Evolutionary conservation across 2,329 filamentous ascomycete genomes (phyloP).

Genomic region (Verticillium klebahnii): DNA sequence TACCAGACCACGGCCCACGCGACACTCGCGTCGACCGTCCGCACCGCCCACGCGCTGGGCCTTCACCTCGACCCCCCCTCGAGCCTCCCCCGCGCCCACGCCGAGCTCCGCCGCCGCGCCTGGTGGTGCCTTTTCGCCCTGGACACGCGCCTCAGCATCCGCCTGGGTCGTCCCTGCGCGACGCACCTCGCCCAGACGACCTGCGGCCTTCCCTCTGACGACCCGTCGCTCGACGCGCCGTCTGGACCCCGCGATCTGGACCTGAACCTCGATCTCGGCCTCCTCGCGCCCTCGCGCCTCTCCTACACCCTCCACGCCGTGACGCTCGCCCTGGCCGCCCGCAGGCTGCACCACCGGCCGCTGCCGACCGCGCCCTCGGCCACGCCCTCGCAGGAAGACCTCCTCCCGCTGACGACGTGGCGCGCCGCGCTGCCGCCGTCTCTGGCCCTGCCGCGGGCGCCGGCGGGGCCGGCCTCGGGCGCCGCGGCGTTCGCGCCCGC

Average conservation of each 20-base stretch:
- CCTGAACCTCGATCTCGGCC: neutral
- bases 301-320: neutral
- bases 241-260: neutral
- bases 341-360: neutral
- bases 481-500: slow-evolving; percentile 24
- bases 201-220: slow-evolving; percentile 1
- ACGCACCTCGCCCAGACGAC: neutral
- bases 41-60: slow-evolving; percentile 41
- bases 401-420: neutral
- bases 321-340: neutral
- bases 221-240: neutral
- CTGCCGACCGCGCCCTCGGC: neutral
- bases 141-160: slow-evolving; percentile 41
- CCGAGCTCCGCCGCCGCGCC: slow-evolving; percentile 42
- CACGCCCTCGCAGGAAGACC: neutral
- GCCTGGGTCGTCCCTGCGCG: slow-evolving; percentile 39
- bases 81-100: slow-evolving; percentile 22
- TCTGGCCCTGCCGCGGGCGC: neutral
- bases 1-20: slow-evolving; percentile 44
- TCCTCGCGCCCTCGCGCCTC: neutral
- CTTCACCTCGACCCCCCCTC: slow-evolving; percentile 40
- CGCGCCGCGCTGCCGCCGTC: neutral
- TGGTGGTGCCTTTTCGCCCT: slow-evolving; percentile 49
- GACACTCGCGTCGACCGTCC: slow-evolving; percentile 31
- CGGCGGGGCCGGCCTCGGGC: neutral